phyloP scores from a whole-genome alignment of 306 rosid genomes.

The Rosa lucieae region DNA sequence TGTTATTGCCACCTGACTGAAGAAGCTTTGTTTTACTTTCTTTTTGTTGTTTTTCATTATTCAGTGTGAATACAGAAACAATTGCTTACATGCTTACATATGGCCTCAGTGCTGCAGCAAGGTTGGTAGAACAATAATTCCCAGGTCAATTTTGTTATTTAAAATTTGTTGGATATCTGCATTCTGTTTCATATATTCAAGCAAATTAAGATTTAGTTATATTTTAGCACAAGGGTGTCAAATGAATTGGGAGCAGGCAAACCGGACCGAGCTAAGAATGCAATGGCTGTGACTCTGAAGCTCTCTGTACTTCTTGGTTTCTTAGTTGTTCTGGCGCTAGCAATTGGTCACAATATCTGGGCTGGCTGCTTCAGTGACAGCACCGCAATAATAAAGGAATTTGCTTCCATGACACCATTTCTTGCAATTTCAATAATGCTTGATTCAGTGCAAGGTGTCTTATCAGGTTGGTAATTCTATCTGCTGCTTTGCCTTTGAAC shows the following conservation, averaged over 20 bases:
- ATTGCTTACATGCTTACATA: conserved; percentile 68
- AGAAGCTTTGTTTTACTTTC: background rate
- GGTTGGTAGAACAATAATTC: conserved; percentile 39
- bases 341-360: conserved; percentile 64
- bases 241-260: conserved; percentile 85
- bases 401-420: conserved; percentile 71
- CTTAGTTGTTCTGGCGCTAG: conserved; percentile 43
- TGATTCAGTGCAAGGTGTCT: conserved; percentile 75
- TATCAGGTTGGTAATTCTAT: conserved; percentile 58
- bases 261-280: conserved; percentile 58
- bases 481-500: background rate
- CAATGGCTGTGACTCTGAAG: conserved; percentile 65
- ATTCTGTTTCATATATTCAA: conserved; percentile 19
- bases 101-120: conserved; percentile 90
- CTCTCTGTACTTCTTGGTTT: conserved; percentile 62
- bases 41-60: conserved; percentile 8
- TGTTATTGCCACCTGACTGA: background rate
- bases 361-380: conserved; percentile 55
- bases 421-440: conserved; percentile 59
- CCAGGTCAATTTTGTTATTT: background rate
- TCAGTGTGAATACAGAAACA: conserved; percentile 68
- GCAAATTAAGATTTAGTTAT: background rate
- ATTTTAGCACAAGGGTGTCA: conserved; percentile 76
- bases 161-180: background rate
- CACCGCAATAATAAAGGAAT: conserved; percentile 38